A percentile compares a stretch with the other conserved stretches of the same genome.
phyloP scores from a whole-genome alignment of 2,329 filamentous ascomycete species.

The Neonectria neomacrospora region DNA sequence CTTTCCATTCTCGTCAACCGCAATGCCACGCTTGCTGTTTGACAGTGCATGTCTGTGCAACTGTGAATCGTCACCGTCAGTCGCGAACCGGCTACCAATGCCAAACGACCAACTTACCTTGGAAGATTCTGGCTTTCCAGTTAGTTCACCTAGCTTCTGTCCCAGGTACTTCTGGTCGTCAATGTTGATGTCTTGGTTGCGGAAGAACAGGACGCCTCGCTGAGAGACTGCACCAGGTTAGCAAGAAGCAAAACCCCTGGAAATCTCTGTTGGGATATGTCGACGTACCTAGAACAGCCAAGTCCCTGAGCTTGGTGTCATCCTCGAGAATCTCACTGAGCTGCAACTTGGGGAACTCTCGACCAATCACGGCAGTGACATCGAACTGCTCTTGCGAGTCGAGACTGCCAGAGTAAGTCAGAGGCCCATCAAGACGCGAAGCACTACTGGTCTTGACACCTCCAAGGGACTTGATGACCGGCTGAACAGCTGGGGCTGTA shows the following conservation, averaged over 20 bases:
- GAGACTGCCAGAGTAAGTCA: constrained; percentile 21
- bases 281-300: constrained; percentile 22
- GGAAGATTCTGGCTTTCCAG: constrained; percentile 29
- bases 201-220: constrained; percentile 28
- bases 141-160: constrained; percentile 24
- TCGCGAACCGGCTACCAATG: no score
- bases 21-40: constrained; percentile 29
- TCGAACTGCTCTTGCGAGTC: constrained; percentile 25
- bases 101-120: constrained; percentile 9
- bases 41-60: constrained; percentile 26
- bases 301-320: constrained; percentile 24
- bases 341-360: constrained; percentile 26
- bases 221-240: constrained; percentile 10
- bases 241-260: not conserved
- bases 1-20: constrained; percentile 27
- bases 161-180: constrained; percentile 26
- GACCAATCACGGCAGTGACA: constrained; percentile 23
- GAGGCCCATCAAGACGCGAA: constrained; percentile 17
- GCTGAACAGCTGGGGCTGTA: constrained; percentile 18
- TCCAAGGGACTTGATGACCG: constrained; percentile 12
- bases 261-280: no score
- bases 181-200: constrained; percentile 23
- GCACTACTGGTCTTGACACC: constrained; percentile 8
- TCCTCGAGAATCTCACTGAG: constrained; percentile 23
- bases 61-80: constrained; percentile 1